Evolutionary conservation across 495 filamentous ascomycete species (phyloP).

Genomic region (Apiosordaria backusii): DNA sequence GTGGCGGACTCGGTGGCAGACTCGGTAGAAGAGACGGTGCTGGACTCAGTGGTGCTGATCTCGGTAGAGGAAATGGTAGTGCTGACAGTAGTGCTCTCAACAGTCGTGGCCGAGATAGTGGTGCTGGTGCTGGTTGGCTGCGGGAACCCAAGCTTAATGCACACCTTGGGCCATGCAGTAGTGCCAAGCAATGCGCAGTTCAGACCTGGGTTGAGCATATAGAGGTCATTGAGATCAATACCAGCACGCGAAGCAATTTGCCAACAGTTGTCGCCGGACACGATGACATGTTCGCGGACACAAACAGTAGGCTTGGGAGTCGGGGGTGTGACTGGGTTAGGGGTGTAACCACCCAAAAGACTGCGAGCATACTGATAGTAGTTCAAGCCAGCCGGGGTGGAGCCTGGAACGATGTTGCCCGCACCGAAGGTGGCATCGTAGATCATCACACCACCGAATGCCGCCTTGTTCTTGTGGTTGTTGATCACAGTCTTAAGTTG

Average conservation of each 20-base stretch:
- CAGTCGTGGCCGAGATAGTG: slow-evolving; percentile 8
- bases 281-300: slow-evolving; percentile 16
- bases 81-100: slow-evolving; percentile 12
- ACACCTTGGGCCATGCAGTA: slow-evolving; percentile 13
- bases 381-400: slow-evolving; percentile 15
- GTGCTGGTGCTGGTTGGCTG: slow-evolving; percentile 9
- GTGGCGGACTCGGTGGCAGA: slow-evolving; percentile 4
- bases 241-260: slow-evolving; percentile 15
- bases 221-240: slow-evolving; percentile 13
- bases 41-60: not conserved
- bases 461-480: slow-evolving; percentile 29
- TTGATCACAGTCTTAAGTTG: slow-evolving; percentile 28
- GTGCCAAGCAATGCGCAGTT: slow-evolving; percentile 15
- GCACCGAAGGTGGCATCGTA: slow-evolving; percentile 38
- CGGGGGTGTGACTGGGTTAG: slow-evolving; percentile 15
- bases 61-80: slow-evolving; percentile 7
- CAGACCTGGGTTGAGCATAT: slow-evolving; percentile 8
- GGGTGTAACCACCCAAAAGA: slow-evolving; percentile 16
- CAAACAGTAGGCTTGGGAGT: slow-evolving; percentile 16
- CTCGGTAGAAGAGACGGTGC: slow-evolving; percentile 3
- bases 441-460: slow-evolving; percentile 43
- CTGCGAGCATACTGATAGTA: slow-evolving; percentile 33
- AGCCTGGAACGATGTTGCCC: slow-evolving; percentile 15
- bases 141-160: slow-evolving; percentile 7
- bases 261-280: slow-evolving; percentile 18